phyloP scores from a whole-genome alignment of 345 rosid genomes.

The Gossypium mustelinum region DNA sequence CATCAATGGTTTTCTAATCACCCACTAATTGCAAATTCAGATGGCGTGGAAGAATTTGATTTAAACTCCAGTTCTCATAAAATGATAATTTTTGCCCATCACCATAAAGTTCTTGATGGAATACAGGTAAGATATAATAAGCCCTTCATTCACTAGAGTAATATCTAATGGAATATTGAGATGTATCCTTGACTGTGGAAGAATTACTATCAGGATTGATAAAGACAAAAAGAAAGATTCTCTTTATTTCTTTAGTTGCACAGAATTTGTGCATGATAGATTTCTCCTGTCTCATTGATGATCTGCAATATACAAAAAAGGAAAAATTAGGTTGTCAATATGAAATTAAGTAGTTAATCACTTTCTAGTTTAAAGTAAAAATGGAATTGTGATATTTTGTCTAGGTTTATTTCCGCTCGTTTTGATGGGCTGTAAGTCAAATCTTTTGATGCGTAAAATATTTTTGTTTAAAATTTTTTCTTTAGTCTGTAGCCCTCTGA shows the following conservation, averaged over 20 bases:
- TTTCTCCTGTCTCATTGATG: not conserved
- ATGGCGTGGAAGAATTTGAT: conserved; percentile 40
- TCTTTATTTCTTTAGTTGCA: not conserved
- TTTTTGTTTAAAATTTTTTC: not conserved
- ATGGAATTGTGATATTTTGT: not conserved
- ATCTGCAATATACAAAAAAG: not conserved
- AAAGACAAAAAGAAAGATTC: not conserved
- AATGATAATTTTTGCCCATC: conserved; percentile 94
- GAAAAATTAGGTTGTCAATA: not conserved
- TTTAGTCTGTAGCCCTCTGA: not conserved
- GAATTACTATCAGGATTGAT: not conserved
- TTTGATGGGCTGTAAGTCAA: not conserved
- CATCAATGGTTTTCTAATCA: conserved; percentile 86
- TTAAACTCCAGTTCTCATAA: conserved; percentile 43
- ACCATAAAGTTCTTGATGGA: conserved; percentile 89
- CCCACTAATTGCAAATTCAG: conserved; percentile 50
- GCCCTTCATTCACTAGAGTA: not conserved
- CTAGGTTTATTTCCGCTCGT: not conserved
- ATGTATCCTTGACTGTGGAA: not conserved
- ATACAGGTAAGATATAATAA: conserved; percentile 52
- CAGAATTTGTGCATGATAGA: not conserved
- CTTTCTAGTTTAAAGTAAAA: conserved; percentile 1
- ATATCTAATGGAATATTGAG: not conserved
- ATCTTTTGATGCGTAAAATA: not conserved
- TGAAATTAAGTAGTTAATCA: not conserved